Percentiles rank a stretch among this genome's conserved stretches.
These are phyloP conservation scores for Citrus sp. DNA, from an alignment of 345 rosid species.

Conservation along the genomic window DNA sequence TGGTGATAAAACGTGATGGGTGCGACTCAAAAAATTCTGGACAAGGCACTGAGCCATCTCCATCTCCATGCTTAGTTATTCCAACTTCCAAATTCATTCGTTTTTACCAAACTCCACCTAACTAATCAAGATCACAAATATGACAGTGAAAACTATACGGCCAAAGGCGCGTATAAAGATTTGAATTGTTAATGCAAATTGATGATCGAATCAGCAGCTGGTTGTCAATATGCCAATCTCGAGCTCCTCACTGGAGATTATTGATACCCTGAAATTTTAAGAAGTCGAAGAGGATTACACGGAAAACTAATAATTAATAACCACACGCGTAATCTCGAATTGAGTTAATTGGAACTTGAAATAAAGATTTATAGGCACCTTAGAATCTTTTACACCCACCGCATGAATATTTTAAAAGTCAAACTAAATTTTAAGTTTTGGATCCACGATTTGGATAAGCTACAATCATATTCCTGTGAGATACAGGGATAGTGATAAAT, in stretches of 20 bases:
- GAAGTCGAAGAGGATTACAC: conserved; percentile 4
- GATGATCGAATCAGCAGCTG: background rate
- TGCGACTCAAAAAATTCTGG: background rate
- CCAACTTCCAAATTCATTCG: too few relatives aligned
- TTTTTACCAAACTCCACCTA: background rate
- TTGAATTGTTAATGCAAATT: background rate
- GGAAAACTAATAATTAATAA: background rate
- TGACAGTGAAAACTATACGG: background rate
- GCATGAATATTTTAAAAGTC: background rate
- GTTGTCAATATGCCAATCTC: background rate
- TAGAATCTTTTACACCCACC: background rate
- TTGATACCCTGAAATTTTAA: background rate
- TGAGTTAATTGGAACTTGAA: background rate
- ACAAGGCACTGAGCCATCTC: background rate
- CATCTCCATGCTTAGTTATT: too few relatives aligned
- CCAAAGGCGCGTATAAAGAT: too few relatives aligned
- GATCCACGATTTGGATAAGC: too few relatives aligned
- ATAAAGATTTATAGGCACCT: background rate
- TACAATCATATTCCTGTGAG: too few relatives aligned
- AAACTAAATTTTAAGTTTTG: background rate
- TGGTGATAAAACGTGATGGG: background rate
- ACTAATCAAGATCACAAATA: conserved; percentile 3
- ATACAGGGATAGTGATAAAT: too few relatives aligned
- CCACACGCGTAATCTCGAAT: too few relatives aligned
- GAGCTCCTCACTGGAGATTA: background rate